Conservation (phyloP, 805 yeast genomes). For the Candida pseudoglaebosa region DNA sequence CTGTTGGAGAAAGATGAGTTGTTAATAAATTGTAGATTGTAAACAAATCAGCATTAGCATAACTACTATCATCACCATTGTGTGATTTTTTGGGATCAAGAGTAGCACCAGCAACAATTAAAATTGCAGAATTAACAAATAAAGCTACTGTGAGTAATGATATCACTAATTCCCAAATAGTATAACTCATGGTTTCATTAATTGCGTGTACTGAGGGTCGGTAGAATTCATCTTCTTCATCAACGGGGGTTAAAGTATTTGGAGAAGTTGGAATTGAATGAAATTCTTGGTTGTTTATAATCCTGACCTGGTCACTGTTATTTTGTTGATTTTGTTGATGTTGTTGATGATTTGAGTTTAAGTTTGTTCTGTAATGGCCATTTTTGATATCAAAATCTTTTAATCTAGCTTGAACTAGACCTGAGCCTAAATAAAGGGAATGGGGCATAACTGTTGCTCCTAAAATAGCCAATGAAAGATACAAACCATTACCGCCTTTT, state of each 20-base stretch:
- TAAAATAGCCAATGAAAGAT: conserved; percentile 42
- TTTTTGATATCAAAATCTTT: conserved; percentile 38
- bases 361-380: conserved; percentile 25
- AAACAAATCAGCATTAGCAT: conserved; percentile 64
- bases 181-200: conserved; percentile 70
- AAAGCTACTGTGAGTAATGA: conserved; percentile 84
- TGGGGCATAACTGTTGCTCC: conserved; percentile 49
- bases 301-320: background rate
- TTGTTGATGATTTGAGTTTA: background rate
- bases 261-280: conserved; percentile 4
- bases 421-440: conserved; percentile 41
- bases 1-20: conserved; percentile 72
- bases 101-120: conserved; percentile 90
- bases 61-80: conserved; percentile 39
- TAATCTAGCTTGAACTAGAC: conserved; percentile 41
- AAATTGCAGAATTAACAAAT: conserved; percentile 87
- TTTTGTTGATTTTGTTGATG: background rate
- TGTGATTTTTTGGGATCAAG: conserved; percentile 31
- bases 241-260: conserved; percentile 6
- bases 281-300: background rate
- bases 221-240: conserved; percentile 39
- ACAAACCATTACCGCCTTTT: conserved; percentile 44
- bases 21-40: conserved; percentile 72
- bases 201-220: conserved; percentile 80
- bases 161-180: conserved; percentile 77